phyloP scores from a whole-genome alignment of 768 basidiomycete species.

The Naganishia friedmannii region DNA sequence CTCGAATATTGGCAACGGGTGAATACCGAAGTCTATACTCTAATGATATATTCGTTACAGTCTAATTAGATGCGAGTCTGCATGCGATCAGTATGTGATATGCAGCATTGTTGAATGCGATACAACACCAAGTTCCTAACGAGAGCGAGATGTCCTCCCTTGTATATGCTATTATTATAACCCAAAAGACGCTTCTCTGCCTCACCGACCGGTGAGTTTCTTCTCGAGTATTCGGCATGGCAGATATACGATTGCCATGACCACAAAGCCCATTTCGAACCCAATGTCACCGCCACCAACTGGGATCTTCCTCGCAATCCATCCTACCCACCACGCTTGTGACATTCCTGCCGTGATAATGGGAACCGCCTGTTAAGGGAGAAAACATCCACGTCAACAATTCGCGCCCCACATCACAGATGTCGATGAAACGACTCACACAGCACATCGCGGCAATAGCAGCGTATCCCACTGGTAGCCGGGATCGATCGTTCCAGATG shows the following conservation, averaged over 20 bases:
- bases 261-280: conserved; percentile 41
- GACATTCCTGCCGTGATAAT: conserved; percentile 45
- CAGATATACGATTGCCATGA: conserved; percentile 39
- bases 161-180: conserved; percentile 1
- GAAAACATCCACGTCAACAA: background rate
- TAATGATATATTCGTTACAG: background rate
- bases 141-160: background rate
- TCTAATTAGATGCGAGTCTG: background rate
- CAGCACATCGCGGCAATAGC: conserved; percentile 38
- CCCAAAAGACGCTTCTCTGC: background rate
- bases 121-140: background rate
- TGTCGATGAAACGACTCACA: conserved; percentile 31
- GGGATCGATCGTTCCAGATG: conserved; percentile 39
- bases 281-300: conserved; percentile 44
- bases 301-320: conserved; percentile 43
- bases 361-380: conserved; percentile 37
- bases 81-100: background rate
- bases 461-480: conserved; percentile 41
- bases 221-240: conserved; percentile 42
- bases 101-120: conserved; percentile 15
- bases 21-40: background rate
- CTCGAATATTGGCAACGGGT: background rate
- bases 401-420: background rate
- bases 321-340: conserved; percentile 48
- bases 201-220: conserved; percentile 39